Percentiles rank a stretch among this genome's conserved stretches.
phyloP scores from a whole-genome alignment of 129 eudicot genomes.

The Gnaphalium uliginosum region DNA sequence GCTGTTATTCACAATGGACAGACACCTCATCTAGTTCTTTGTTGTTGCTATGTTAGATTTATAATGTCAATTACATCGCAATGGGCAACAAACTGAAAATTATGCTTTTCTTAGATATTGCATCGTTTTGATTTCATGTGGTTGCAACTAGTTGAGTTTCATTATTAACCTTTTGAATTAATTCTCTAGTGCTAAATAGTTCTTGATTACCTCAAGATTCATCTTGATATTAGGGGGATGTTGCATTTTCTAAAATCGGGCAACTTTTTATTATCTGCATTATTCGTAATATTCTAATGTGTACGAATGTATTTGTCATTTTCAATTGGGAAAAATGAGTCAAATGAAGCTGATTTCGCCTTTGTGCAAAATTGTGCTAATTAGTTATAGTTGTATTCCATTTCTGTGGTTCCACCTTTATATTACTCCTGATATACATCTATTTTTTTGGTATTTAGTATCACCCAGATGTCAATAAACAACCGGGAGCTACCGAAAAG shows the following conservation, averaged over 20 bases:
- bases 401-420: background rate
- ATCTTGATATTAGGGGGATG: background rate
- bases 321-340: background rate
- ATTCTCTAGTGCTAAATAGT: background rate
- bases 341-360: background rate
- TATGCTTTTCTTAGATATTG: background rate
- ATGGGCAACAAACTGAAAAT: background rate
- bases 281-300: background rate
- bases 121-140: background rate
- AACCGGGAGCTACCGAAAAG: constrained; percentile 97
- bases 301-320: background rate
- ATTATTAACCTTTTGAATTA: background rate
- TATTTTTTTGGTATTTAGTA: constrained; percentile 48
- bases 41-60: background rate
- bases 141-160: constrained; percentile 8
- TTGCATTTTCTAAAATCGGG: constrained; percentile 4
- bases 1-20: constrained; percentile 9
- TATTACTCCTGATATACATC: constrained; percentile 23
- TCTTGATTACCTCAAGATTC: constrained; percentile 14
- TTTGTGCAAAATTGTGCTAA: background rate
- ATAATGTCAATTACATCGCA: background rate
- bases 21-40: constrained; percentile 8
- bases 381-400: background rate
- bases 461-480: constrained; percentile 98
- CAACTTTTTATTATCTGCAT: constrained; percentile 3